A percentile compares a stretch with the other conserved stretches of the same genome.
phyloP scores from a whole-genome alignment of 495 filamentous ascomycete genomes.

The Aspergillus panamensis region DNA sequence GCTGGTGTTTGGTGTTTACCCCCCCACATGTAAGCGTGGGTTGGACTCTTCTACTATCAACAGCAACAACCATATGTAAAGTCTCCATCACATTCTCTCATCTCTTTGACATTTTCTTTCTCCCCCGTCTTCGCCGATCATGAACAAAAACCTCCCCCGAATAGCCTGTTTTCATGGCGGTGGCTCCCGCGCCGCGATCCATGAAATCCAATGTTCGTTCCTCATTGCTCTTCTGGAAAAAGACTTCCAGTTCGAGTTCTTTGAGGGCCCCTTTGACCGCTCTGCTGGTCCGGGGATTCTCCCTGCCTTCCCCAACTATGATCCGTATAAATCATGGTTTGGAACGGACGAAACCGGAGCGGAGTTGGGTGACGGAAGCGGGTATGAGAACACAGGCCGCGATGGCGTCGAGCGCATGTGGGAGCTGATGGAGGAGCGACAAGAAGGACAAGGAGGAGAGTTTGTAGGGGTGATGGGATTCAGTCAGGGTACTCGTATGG shows the following conservation, averaged over 20 bases:
- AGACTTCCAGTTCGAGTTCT: slow-evolving; percentile 29
- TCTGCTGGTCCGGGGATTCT: slow-evolving; percentile 37
- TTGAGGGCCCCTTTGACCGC: slow-evolving; percentile 29
- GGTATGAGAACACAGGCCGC: slow-evolving; percentile 18
- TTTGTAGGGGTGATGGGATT: slow-evolving; percentile 57
- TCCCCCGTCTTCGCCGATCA: not conserved
- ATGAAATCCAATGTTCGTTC: slow-evolving; percentile 28
- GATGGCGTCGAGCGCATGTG: slow-evolving; percentile 23
- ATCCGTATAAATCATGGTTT: slow-evolving; percentile 54
- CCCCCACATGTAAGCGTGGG: too few relatives aligned
- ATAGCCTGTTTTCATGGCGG: slow-evolving; percentile 39
- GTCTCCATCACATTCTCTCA: not conserved
- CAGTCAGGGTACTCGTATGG: slow-evolving; percentile 57
- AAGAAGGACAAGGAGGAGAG: slow-evolving; percentile 43
- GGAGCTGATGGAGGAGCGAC: slow-evolving; percentile 37
- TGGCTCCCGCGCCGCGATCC: slow-evolving; percentile 29
- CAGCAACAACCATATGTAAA: too few relatives aligned
- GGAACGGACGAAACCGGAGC: slow-evolving; percentile 48
- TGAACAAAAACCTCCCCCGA: slow-evolving; percentile 22
- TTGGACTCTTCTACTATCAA: too few relatives aligned
- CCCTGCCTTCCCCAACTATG: slow-evolving; percentile 36
- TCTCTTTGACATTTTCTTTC: not conserved
- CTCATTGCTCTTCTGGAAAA: slow-evolving; percentile 20
- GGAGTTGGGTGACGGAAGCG: slow-evolving; percentile 30
- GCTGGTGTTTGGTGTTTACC: too few relatives aligned